Evolutionary conservation across 1,284 basidiomycete species (phyloP).

Genomic region (Hypsizygus ulmarius): DNA sequence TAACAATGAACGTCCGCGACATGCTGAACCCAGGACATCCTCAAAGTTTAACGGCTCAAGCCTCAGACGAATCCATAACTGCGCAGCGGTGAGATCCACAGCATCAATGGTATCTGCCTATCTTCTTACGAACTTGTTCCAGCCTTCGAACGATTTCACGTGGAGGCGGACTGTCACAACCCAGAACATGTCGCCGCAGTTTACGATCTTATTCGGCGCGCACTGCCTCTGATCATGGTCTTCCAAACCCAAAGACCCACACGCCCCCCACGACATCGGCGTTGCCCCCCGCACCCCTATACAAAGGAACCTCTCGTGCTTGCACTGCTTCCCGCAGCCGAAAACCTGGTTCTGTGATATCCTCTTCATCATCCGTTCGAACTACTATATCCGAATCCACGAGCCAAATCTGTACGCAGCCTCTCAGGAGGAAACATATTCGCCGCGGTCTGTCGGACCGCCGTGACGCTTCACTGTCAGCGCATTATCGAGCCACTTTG

Average conservation of each 20-base stretch:
- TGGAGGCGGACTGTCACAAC: slow-evolving; percentile 16
- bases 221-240: slow-evolving; percentile 20
- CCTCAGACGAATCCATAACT: slow-evolving; percentile 1
- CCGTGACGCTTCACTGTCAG: slow-evolving; percentile 4
- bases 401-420: slow-evolving; percentile 4
- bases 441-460: slow-evolving; percentile 3
- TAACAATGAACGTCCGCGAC: slow-evolving; percentile 5
- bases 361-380: neutral
- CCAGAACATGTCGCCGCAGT: slow-evolving; percentile 17
- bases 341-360: slow-evolving; percentile 10
- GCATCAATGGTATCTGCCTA: slow-evolving; percentile 3
- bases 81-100: slow-evolving; percentile 14
- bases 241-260: slow-evolving; percentile 6
- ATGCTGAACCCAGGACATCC: slow-evolving; percentile 7
- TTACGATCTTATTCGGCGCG: slow-evolving; percentile 19
- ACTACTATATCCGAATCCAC: slow-evolving; percentile 3
- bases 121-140: slow-evolving; percentile 14
- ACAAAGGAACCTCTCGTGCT: slow-evolving; percentile 9
- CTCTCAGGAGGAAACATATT: neutral
- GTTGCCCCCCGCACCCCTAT: slow-evolving; percentile 24
- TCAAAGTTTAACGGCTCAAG: neutral
- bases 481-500: slow-evolving; percentile 18
- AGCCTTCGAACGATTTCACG: slow-evolving; percentile 15
- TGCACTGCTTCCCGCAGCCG: slow-evolving; percentile 9
- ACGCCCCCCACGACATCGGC: slow-evolving; percentile 5